Conservation (phyloP, 257 asterid genomes). For the Nicotiana otophora region DNA sequence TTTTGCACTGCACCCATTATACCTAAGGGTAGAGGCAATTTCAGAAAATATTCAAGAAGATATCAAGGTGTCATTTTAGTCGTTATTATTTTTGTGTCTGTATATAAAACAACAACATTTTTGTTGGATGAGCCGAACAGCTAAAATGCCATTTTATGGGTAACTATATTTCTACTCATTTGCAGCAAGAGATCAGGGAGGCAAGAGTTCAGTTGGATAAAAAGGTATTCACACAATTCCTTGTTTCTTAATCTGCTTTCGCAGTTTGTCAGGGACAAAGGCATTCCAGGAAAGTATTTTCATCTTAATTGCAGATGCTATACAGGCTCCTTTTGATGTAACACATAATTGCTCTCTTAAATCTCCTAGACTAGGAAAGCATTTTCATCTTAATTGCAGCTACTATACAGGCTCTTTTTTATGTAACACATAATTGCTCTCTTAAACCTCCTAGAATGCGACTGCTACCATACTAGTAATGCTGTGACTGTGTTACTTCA, state of each 20-base stretch:
- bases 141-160: neutral
- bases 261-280: neutral
- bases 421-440: neutral
- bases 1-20: slow-evolving; percentile 96
- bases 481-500: neutral
- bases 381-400: too few relatives aligned
- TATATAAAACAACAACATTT: neutral
- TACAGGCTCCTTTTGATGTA: neutral
- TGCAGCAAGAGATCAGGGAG: slow-evolving; percentile 72
- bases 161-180: neutral
- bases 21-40: slow-evolving; percentile 84
- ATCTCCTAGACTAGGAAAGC: neutral
- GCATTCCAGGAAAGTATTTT: neutral
- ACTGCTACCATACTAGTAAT: neutral
- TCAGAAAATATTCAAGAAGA: slow-evolving; percentile 56
- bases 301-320: neutral
- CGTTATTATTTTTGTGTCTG: neutral
- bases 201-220: slow-evolving; percentile 55
- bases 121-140: slow-evolving; percentile 1
- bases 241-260: neutral
- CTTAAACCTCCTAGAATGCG: neutral
- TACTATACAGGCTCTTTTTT: neutral
- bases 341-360: neutral
- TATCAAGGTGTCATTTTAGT: slow-evolving; percentile 46
- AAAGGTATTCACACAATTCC: slow-evolving; percentile 46